A percentile compares a stretch with the other conserved stretches of the same genome.
Evolutionary conservation across 306 rosid genomes (phyloP).

Genomic region (Cucurbita moschata): DNA sequence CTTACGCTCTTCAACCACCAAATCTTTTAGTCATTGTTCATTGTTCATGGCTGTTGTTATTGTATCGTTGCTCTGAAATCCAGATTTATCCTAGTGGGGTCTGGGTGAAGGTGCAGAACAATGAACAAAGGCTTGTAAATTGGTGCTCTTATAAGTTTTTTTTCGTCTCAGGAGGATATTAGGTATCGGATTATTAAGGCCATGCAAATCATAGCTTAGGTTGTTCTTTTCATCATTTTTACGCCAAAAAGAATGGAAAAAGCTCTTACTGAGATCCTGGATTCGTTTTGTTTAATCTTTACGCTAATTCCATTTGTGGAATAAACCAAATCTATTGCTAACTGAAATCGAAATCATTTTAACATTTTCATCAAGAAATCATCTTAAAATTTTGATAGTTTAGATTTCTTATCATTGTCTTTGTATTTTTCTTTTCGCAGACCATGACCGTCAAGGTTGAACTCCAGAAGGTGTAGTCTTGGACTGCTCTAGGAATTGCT

Average conservation of each 20-base stretch:
- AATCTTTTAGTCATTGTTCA: background rate
- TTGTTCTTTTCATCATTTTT: background rate
- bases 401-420: background rate
- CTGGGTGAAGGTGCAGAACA: background rate
- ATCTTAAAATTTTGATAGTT: background rate
- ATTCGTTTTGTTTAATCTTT: background rate
- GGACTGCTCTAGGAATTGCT: conserved; percentile 10
- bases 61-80: background rate
- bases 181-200: background rate
- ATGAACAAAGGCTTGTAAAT: background rate
- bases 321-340: background rate
- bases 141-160: background rate
- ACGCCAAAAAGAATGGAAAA: background rate
- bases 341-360: background rate
- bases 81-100: background rate
- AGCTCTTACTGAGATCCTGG: background rate
- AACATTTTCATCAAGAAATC: background rate
- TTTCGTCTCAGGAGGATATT: background rate
- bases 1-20: background rate
- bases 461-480: conserved; percentile 13
- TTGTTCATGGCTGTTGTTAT: background rate
- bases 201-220: background rate
- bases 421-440: background rate
- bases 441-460: conserved; percentile 8
- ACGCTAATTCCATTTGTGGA: background rate